A percentile compares a stretch with the other conserved stretches of the same genome.
phyloP scores from a whole-genome alignment of 768 basidiomycete species.

The Epithele typhae region DNA sequence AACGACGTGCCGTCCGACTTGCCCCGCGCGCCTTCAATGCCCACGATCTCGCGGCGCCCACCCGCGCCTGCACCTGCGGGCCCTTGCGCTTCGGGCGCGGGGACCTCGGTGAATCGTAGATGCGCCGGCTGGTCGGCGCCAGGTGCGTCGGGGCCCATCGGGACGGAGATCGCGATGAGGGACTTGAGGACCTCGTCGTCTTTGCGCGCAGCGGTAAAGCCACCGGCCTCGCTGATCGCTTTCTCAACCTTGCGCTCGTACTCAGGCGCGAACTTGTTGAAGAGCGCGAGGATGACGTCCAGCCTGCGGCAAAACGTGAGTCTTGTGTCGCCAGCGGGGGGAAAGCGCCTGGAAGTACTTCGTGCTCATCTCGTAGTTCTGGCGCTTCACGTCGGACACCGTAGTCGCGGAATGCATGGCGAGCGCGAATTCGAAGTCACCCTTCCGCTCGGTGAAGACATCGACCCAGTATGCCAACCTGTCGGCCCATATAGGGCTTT shows the following conservation, averaged over 20 bases:
- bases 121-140: too few species aligned
- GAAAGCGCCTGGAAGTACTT: background rate
- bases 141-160: background rate
- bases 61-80: too few species aligned
- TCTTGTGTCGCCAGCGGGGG: too few species aligned
- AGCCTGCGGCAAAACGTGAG: conserved; percentile 6
- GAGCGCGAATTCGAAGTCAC: conserved; percentile 27
- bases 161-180: background rate
- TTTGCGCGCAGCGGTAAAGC: background rate
- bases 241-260: conserved; percentile 34
- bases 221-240: background rate
- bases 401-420: conserved; percentile 22
- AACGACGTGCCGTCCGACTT: background rate
- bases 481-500: conserved; percentile 26
- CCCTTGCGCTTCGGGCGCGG: too few species aligned
- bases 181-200: background rate
- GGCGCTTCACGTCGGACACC: conserved; percentile 15
- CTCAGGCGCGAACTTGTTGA: conserved; percentile 36
- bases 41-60: too few species aligned
- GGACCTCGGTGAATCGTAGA: too few species aligned
- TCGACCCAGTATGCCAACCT: conserved; percentile 18
- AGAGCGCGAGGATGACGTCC: conserved; percentile 32
- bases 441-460: conserved; percentile 21
- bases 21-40: background rate
- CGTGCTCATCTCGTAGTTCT: conserved; percentile 14